Base-by-base conservation (phyloP, 306 rosid species). In the Potentilla sterilis region DNA sequence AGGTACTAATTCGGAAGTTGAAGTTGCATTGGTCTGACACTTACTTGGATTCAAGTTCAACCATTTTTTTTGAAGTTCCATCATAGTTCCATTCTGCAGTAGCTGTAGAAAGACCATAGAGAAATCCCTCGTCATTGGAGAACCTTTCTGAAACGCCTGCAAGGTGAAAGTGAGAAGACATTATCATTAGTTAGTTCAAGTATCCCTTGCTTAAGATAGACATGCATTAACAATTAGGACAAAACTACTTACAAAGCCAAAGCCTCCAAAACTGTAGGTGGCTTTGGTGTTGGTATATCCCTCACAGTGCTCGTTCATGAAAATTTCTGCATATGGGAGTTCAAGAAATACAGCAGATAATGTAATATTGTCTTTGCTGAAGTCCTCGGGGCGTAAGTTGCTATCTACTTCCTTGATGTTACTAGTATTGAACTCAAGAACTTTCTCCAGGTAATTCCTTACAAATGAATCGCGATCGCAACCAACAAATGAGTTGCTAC, bases 261-360 rank as follows among this genome's bases (percentile, higher is more conserved):
- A 73, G 52, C 97, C 97, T 80, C 93, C 97, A 79, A 79, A 88
- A 83, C 84, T 87, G 76, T 46, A 44, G 72, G 84, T 72, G 41
- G 81, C 76, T 32, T 78, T 48, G 13, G 80, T 64, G 77, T 81
- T 62, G 35, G 80, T 78, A 73, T 64, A 90, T n/a, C 69, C 84
- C 10, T 75, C 75, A 89, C 96, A 88, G 79, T 85, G 72, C 69
- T 73, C 52, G 72, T 79, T 83, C 49, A 84, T 74, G 83, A 84
- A 90, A 40, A 73, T 85, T 72, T 88, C 80, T 41, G 86, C 88
- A 67, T 90, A 88, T 24, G 93, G 97, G 44, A 88, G 82, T 77
- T 92, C 93, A 16, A 87, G 88, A 87, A 92, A 85, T 58, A 91
- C 90, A n/a, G 97, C 97, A 7, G 84, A 32, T 74, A 92, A 37